phyloP scores from a whole-genome alignment of 805 yeast genomes.

The Metschnikowia proteae region DNA sequence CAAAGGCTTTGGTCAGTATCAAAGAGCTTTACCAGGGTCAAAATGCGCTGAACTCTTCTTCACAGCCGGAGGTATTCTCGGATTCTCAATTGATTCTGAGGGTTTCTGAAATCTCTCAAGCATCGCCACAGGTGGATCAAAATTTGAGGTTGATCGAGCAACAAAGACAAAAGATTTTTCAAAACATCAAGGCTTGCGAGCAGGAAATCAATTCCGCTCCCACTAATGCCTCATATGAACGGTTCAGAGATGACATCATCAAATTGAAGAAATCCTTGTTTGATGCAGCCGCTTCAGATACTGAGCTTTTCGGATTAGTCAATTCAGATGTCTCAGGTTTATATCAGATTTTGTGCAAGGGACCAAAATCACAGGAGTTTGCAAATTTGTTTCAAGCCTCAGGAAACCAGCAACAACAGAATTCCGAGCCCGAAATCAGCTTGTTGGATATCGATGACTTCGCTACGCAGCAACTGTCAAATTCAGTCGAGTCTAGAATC shows the following conservation, averaged over 20 bases:
- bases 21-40: conserved; percentile 34
- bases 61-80: conserved; percentile 1
- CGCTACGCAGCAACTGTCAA: conserved; percentile 16
- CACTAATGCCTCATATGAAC: conserved; percentile 6
- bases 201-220: conserved; percentile 8
- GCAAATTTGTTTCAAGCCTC: conserved; percentile 24
- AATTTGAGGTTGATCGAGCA: conserved; percentile 29
- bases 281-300: conserved; percentile 61
- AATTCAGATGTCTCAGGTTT: conserved; percentile 27
- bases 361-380: conserved; percentile 40
- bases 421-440: conserved; percentile 34
- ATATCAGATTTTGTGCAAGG: conserved; percentile 33
- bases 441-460: conserved; percentile 68
- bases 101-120: conserved; percentile 22
- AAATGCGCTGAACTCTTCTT: not conserved
- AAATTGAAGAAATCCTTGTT: conserved; percentile 55
- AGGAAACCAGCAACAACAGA: conserved; percentile 4
- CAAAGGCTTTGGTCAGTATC: conserved; percentile 56
- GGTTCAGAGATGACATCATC: conserved; percentile 50
- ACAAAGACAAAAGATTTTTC: conserved; percentile 36
- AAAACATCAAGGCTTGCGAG: conserved; percentile 35
- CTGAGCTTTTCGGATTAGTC: conserved; percentile 47
- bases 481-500: conserved; percentile 35
- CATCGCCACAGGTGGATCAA: conserved; percentile 31
- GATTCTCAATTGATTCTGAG: conserved; percentile 9